Conservation (phyloP, 257 asterid genomes). For the Solanum peruvianum region DNA sequence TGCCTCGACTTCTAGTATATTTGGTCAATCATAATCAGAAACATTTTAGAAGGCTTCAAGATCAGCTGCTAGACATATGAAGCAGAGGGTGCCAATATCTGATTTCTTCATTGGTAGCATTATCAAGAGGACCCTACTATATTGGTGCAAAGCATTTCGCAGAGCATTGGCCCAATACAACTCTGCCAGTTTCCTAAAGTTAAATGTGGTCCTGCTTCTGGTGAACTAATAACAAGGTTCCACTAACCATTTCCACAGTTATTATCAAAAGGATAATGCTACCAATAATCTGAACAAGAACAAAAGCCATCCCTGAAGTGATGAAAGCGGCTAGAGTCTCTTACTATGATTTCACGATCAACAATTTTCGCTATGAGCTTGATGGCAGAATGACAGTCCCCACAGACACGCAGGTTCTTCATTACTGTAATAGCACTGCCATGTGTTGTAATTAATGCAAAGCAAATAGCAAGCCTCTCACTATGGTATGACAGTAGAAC, state of each 20-base stretch:
- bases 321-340: constrained; percentile 59
- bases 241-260: background rate
- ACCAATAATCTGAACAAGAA: constrained; percentile 52
- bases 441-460: constrained; percentile 22
- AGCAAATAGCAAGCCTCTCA: constrained; percentile 49
- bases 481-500: constrained; percentile 27
- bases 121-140: background rate
- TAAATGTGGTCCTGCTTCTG: background rate
- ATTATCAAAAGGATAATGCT: constrained; percentile 1
- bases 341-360: constrained; percentile 22
- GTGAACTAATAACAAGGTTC: background rate
- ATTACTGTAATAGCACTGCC: constrained; percentile 29
- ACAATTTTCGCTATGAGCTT: constrained; percentile 31
- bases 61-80: background rate
- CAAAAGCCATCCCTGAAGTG: constrained; percentile 50
- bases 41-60: background rate
- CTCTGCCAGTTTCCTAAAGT: background rate
- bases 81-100: background rate
- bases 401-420: constrained; percentile 49
- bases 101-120: background rate
- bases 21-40: background rate
- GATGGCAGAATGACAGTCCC: constrained; percentile 46
- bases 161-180: background rate
- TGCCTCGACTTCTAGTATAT: background rate
- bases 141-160: background rate